These are phyloP conservation scores for Linanthus parryae DNA, from an alignment of 148 eudicot genomes.

Conservation along the genomic window DNA sequence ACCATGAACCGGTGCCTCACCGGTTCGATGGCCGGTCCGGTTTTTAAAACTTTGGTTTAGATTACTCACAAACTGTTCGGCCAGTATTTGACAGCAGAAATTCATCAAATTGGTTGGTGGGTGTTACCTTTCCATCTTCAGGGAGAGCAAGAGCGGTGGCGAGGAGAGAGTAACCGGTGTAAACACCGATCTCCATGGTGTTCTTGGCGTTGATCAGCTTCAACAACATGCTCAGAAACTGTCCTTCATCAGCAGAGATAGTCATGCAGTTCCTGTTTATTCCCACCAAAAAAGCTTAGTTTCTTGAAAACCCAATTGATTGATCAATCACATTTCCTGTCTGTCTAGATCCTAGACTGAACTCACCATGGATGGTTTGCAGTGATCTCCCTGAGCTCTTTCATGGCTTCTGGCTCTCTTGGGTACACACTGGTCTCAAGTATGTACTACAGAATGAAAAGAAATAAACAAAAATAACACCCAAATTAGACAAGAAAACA, in stretches of 20 bases:
- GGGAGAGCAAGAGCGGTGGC: conserved; percentile 95
- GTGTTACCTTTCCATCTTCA: conserved; percentile 81
- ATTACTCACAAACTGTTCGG: no score
- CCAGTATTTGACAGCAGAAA: no score
- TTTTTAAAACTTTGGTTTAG: no score
- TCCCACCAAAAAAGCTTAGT: conserved; percentile 2
- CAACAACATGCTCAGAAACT: conserved; percentile 69
- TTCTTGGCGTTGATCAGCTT: conserved; percentile 79
- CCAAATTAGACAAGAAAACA: neutral
- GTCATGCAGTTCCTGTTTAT: conserved; percentile 80
- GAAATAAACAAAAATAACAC: neutral
- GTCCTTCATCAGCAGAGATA: conserved; percentile 92
- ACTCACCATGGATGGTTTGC: conserved; percentile 89
- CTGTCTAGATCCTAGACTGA: neutral
- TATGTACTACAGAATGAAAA: conserved; percentile 45
- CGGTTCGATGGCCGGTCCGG: no score
- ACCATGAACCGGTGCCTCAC: no score
- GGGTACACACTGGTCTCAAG: conserved; percentile 93
- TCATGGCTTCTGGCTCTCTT: conserved; percentile 80
- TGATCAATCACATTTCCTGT: no score
- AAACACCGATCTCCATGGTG: conserved; percentile 89
- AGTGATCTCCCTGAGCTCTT: conserved; percentile 80
- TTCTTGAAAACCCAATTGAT: no score
- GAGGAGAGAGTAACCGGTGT: conserved; percentile 89
- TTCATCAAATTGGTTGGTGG: no score